Conservation (phyloP, 169 alveolate genomes). For the Eimeria brunetti region DNA sequence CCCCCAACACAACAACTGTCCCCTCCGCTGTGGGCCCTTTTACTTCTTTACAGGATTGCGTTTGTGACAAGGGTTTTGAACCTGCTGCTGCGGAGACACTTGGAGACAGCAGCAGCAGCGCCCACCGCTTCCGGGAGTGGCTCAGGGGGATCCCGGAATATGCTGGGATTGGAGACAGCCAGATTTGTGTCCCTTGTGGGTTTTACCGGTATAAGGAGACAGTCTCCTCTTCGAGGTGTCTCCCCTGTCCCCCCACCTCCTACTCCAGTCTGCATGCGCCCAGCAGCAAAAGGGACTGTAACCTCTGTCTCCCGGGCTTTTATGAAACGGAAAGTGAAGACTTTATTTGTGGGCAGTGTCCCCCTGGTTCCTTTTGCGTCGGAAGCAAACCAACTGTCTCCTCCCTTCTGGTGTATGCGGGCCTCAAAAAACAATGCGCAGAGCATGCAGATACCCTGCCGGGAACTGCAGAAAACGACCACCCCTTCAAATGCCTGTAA, state of each 20-base stretch:
- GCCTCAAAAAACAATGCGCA: constrained; percentile 85
- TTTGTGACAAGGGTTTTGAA: constrained; percentile 38
- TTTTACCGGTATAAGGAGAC: constrained; percentile 8
- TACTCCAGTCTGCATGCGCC: constrained; percentile 63
- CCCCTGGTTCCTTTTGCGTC: constrained; percentile 86
- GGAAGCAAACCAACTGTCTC: constrained; percentile 84
- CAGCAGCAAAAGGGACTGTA: constrained; percentile 78
- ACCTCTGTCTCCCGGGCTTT: constrained; percentile 85
- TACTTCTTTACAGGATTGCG: constrained; percentile 20
- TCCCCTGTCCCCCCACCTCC: constrained; percentile 72
- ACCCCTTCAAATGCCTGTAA: constrained; percentile 84
- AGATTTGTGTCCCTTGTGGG: constrained; percentile 67
- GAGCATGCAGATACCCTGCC: constrained; percentile 82
- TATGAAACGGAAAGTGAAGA: constrained; percentile 82
- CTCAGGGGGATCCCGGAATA: constrained; percentile 30
- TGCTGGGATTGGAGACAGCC: constrained; percentile 8
- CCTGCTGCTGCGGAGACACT: constrained; percentile 28
- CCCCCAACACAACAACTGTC: constrained; percentile 49
- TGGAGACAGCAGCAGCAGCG: constrained; percentile 2
- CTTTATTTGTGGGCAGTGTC: constrained; percentile 84
- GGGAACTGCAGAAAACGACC: constrained; percentile 83
- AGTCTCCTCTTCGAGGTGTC: constrained; percentile 12
- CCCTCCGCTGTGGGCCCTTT: not conserved
- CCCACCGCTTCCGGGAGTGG: not conserved
- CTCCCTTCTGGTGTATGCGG: constrained; percentile 79